Base-by-base conservation (phyloP, 495 filamentous ascomycete species). In the Coniosporium apollinis region DNA sequence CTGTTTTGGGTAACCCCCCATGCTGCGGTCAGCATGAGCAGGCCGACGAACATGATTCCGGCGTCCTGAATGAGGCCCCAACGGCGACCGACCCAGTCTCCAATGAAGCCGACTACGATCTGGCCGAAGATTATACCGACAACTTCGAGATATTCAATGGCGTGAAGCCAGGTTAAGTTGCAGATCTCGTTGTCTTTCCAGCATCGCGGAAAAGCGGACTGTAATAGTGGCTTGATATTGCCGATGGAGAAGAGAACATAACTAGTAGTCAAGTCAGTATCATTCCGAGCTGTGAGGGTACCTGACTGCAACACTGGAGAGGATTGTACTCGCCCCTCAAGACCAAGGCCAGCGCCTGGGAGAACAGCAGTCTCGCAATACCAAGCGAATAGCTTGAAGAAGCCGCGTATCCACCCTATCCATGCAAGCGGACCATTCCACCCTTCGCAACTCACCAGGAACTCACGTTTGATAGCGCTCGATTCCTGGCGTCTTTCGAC, bases 191-290 rank as follows among this genome's bases (percentile, higher is more conserved):
- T 44, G 2, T 56, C 60, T 0, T 61, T 62, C 85, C 85, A 94
- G 65, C 85, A 94, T 2, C 45, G 36, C 3, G 70, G 64, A 64
- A 83, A 92, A 11, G 68, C 61, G 4, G 65, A 57, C 38, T 71
- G 46, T 46, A 91, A 82, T 2, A 94, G 62, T 3, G 84, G 79
- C 46, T 71, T 72, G 37, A 92, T 52, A 55, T 87, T 91, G 48
- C 84, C 84, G 43, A 94, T 92, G 37, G 83, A 91, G 69, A 94
- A 94, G 20, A 94, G 69, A 25, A 92, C 83, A 57, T 92, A 92
- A 49, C 72, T 62, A 37, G 7, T 13, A 8, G 32, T 41, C 19
- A 39, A 22, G 30, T 15, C 16, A 30, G 19, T n/a, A 13, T 16
- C 2, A 17, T 15, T 17, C 15, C 10, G 5, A 30, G 13, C 18